Percentiles rank a stretch among this genome's conserved stretches.
These are phyloP conservation scores for Camellia oleifera DNA, from an alignment of 179 eudicot species.

Conservation along the genomic window DNA sequence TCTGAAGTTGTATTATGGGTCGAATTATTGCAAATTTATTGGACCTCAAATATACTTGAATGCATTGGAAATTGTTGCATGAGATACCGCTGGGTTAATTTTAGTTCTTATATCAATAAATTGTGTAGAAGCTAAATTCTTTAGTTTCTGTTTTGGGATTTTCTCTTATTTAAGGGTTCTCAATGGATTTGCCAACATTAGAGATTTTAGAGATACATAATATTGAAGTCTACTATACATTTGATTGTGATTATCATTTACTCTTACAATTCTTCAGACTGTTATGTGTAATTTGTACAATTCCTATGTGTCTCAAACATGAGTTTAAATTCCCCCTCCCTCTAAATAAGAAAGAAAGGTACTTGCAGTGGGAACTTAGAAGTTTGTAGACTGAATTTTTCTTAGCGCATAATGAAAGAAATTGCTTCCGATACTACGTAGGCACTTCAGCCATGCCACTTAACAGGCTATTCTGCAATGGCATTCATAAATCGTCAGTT, in stretches of 20 bases:
- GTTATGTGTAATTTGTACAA: neutral
- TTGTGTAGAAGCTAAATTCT: neutral
- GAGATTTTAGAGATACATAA: neutral
- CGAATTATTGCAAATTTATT: neutral
- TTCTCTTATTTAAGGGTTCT: neutral
- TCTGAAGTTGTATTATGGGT: neutral
- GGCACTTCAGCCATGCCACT: constrained; percentile 2
- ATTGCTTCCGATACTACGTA: neutral
- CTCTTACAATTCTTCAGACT: neutral
- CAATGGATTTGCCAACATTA: neutral
- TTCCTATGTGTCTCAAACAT: neutral
- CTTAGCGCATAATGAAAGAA: neutral
- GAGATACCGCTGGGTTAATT: neutral
- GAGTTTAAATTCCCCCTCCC: neutral
- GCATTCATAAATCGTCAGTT: neutral
- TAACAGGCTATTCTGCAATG: neutral
- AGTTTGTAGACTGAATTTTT: neutral
- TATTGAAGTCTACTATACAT: neutral
- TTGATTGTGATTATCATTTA: neutral
- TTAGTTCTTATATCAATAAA: too few relatives aligned
- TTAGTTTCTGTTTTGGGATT: neutral
- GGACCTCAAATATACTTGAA: neutral
- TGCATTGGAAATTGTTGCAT: neutral
- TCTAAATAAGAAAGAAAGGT: neutral
- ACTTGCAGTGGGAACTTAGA: neutral